Percentiles rank a stretch among this genome's conserved stretches.
Conservation (phyloP, 495 filamentous ascomycete species). For the Lineolata rhizophorae region DNA sequence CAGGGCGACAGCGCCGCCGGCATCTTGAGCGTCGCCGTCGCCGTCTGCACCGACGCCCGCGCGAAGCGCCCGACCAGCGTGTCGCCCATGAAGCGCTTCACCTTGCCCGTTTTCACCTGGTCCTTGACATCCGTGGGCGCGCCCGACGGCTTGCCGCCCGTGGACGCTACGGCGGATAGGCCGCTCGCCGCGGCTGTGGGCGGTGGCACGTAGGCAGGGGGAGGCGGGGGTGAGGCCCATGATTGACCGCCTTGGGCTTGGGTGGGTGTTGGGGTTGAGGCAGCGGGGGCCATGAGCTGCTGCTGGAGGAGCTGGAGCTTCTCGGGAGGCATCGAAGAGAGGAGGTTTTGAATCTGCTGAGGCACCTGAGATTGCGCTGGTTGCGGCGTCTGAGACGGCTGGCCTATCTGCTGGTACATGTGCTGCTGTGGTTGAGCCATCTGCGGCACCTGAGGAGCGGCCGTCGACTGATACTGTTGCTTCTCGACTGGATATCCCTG, state of each 20-base stretch:
- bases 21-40: slow-evolving; percentile 16
- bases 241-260: too few relatives aligned
- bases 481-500: too few relatives aligned
- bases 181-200: too few relatives aligned
- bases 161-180: too few relatives aligned
- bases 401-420: not conserved
- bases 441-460: too few relatives aligned
- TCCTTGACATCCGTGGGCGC: slow-evolving; percentile 9
- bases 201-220: too few relatives aligned
- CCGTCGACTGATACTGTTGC: too few relatives aligned
- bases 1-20: slow-evolving; percentile 18
- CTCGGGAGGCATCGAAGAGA: not conserved
- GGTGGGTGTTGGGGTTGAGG: too few relatives aligned
- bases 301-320: too few relatives aligned
- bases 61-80: slow-evolving; percentile 19
- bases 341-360: not conserved
- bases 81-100: slow-evolving; percentile 19
- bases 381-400: not conserved
- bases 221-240: too few relatives aligned
- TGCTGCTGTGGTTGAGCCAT: not conserved
- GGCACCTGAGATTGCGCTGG: not conserved
- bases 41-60: slow-evolving; percentile 16
- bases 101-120: slow-evolving; percentile 15
- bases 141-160: not conserved
- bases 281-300: too few relatives aligned